Evolutionary conservation across 768 basidiomycete species (phyloP).

Genomic region (Termitomyces sp.): DNA sequence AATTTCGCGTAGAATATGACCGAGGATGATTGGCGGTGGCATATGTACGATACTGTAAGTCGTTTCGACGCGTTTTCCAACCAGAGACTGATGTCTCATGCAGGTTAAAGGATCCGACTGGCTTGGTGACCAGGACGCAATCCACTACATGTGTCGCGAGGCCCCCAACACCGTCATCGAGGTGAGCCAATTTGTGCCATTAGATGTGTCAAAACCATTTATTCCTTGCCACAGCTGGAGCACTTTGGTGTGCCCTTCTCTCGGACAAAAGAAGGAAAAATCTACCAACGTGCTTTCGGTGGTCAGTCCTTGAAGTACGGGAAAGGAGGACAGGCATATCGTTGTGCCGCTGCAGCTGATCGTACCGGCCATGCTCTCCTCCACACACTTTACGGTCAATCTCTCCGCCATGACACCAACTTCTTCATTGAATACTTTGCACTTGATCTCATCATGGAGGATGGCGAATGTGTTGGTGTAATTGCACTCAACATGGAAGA

Average conservation of each 20-base stretch:
- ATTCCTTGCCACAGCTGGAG: constrained; percentile 65
- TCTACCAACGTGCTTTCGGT: constrained; percentile 99
- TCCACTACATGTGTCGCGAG: constrained; percentile 99
- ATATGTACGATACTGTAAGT: constrained; percentile 93
- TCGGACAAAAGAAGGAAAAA: constrained; percentile 97
- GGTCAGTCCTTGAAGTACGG: constrained; percentile 96
- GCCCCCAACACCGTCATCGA: constrained; percentile 93
- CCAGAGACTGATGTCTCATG: constrained; percentile 14
- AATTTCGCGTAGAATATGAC: constrained; percentile 80
- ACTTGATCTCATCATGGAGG: constrained; percentile 98
- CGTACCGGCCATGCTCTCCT: constrained; percentile 98
- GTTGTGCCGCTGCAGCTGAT: constrained; percentile 97
- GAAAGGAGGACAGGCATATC: constrained; percentile 98
- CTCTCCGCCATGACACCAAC: constrained; percentile 97
- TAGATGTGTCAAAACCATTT: background rate
- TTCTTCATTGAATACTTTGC: constrained; percentile 99
- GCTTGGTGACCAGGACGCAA: constrained; percentile 99
- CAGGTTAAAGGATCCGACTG: constrained; percentile 99
- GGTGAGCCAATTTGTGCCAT: constrained; percentile 38
- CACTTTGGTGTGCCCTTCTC: constrained; percentile 99
- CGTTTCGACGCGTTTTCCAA: background rate
- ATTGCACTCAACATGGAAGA: constrained; percentile 99
- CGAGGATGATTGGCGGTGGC: constrained; percentile 99
- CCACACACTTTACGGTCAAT: constrained; percentile 99
- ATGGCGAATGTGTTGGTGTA: constrained; percentile 98